These are phyloP conservation scores for Suhomyces yuchorum DNA, from an alignment of 1,139 yeast species.

Conservation along the genomic window DNA sequence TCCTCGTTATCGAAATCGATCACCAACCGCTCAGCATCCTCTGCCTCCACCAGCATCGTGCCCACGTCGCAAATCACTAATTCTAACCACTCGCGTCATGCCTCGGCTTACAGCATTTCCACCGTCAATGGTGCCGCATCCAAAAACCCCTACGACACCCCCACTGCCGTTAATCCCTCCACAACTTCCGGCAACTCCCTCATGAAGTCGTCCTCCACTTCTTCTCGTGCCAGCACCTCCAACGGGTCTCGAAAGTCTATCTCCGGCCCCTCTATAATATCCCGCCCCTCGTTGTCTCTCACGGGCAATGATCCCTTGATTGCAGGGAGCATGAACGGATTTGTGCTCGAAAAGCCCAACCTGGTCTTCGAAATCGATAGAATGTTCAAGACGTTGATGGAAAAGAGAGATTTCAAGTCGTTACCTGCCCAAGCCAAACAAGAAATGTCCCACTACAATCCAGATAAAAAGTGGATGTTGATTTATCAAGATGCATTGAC, in stretches of 20 bases:
- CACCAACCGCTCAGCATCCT: conserved; percentile 20
- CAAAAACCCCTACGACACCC: conserved; percentile 36
- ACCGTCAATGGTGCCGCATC: conserved; percentile 9
- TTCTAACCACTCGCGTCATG: conserved; percentile 42
- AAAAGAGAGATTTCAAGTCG: conserved; percentile 78
- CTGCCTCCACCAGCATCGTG: conserved; percentile 27
- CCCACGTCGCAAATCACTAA: conserved; percentile 36
- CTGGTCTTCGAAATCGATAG: conserved; percentile 63
- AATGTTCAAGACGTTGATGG: conserved; percentile 71
- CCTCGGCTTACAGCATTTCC: conserved; percentile 41
- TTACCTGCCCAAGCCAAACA: conserved; percentile 76
- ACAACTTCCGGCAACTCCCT: conserved; percentile 2
- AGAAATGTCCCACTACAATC: conserved; percentile 74
- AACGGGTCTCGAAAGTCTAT: conserved; percentile 8
- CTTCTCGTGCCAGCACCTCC: conserved; percentile 2
- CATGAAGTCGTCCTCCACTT: background rate
- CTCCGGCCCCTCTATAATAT: conserved; percentile 29
- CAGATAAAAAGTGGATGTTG: conserved; percentile 88
- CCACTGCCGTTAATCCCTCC: conserved; percentile 13
- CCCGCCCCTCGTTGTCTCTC: conserved; percentile 33
- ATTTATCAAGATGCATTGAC: conserved; percentile 84
- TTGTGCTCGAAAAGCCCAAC: conserved; percentile 54
- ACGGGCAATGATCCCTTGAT: conserved; percentile 24
- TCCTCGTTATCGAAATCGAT: conserved; percentile 13
- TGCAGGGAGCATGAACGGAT: conserved; percentile 22